phyloP scores from a whole-genome alignment of 768 basidiomycete species.

The Lactarius evosmus region DNA sequence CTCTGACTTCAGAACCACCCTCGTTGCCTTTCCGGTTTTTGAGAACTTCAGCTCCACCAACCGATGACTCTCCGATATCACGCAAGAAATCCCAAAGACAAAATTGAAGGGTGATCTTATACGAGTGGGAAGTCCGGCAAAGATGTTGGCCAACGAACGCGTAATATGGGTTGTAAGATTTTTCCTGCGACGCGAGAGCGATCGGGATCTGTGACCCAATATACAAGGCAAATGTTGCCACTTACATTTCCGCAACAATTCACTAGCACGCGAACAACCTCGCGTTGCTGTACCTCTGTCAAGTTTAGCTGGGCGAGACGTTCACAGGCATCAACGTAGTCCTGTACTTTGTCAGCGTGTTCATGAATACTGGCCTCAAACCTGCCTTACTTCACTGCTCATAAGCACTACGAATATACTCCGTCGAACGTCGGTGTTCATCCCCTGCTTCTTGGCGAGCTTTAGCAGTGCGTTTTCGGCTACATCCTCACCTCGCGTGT shows the following conservation, averaged over 20 bases:
- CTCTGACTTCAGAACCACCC: slow-evolving; percentile 44
- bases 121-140: slow-evolving; percentile 71
- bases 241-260: slow-evolving; percentile 90
- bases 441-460: slow-evolving; percentile 91
- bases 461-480: slow-evolving; percentile 52
- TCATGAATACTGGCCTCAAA: not conserved
- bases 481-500: slow-evolving; percentile 32
- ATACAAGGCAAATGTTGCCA: slow-evolving; percentile 12
- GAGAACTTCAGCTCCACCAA: slow-evolving; percentile 76
- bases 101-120: slow-evolving; percentile 92
- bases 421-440: slow-evolving; percentile 95
- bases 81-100: slow-evolving; percentile 96
- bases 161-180: slow-evolving; percentile 93
- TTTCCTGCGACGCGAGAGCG: slow-evolving; percentile 55
- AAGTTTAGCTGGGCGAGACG: slow-evolving; percentile 80
- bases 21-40: slow-evolving; percentile 55
- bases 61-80: slow-evolving; percentile 78
- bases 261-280: slow-evolving; percentile 87
- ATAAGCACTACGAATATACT: slow-evolving; percentile 92
- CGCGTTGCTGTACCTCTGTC: slow-evolving; percentile 88
- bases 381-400: slow-evolving; percentile 80
- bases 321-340: slow-evolving; percentile 94
- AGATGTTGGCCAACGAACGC: slow-evolving; percentile 84
- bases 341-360: slow-evolving; percentile 46
- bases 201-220: slow-evolving; percentile 10